Evolutionary conservation across 2,329 filamentous ascomycete species (phyloP), one percentile per base, ranked within the genome.

Genomic region (Colletotrichum lini): DNA sequence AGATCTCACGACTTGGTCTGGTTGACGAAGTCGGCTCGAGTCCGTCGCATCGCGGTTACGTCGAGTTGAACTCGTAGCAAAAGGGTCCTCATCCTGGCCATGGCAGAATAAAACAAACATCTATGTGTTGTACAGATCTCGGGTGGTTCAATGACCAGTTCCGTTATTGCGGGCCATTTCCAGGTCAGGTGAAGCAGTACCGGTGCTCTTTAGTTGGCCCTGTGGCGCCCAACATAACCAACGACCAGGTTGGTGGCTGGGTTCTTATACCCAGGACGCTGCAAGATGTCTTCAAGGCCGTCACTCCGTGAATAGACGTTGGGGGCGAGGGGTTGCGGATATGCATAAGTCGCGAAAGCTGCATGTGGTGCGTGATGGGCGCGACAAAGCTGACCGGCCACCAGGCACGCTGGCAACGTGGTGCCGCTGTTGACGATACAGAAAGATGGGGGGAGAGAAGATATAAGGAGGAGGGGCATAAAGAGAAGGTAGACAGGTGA

Each of bases 301-400:
- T 56, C 58, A 30, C 63, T 58, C 54, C 49, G 38, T 21, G 59
- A 54, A 59, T 60, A 66, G 62, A 38, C 40, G 35, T 26, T 16
- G 59, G 42, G 26, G 16, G 30, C 38, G 16, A 50, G 50, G 26
- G 26, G 21, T 21, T 5, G 15, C 9, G n/a, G 4, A 15, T 35
- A 61, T 50, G 58, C 30, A 4, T 49, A 8, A 40, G 45, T 52
- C 45, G 47, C 59, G 45, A 13, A 40, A 26, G 8, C 45, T 40
- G 44, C 21, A 13, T 26, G 59, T 5, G 30, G n/a, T n/a, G n/a
- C 50, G 45, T 50, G 45, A 50, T 50, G 59, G 21, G 15, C 45
- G 40, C 8, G 5, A 8, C n/a, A 40, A 52, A n/a, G 13, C n/a
- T 4, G 15, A 15, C 21, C n/a, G 23, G n/a, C n/a, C 26, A 50